Evolutionary conservation across 495 filamentous ascomycete species (phyloP), one percentile per base, ranked within the genome.

Genomic region (Thermothielavioides terrestris): DNA sequence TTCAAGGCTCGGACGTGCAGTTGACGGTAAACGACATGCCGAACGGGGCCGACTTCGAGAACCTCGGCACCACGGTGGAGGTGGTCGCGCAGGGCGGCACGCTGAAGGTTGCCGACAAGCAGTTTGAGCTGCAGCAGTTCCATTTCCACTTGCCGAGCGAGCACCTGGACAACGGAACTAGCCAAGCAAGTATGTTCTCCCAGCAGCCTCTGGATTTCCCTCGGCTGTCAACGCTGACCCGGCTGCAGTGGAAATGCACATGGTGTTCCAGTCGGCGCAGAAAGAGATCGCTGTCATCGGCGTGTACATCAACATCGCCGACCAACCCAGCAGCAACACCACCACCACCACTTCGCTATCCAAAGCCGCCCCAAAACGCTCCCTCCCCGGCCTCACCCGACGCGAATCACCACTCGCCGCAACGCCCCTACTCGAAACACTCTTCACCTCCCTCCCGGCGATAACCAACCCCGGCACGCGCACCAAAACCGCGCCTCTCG

Each of bases 111-210:
- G 67, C 60, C 11, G 72, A 64, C 27, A 68, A 61, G 45, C 61
- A 62, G 2, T 85, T 77, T 53, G 61, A 61, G 4, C 69, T 87
- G 17, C 62, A 71, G 31, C 82, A 87, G 55, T 85, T 84, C 68
- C 82, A 87, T 60, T 81, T 85, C 63, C 82, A 87, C 57, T 77
- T 82, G 11, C 82, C 83, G 6, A 76, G 74, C 58, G 83, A 87
- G 68, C 83, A 86, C 58, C 72, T 87, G 15, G 67, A 74, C 54
- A 62, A 66, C 42, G 64, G 63, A 14, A 69, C 66, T 1, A 68
- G 54, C 52, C 49, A 68, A 57, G 68, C 69, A 22, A 71, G 68
- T 71, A 56, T 55, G 67, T 61, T n/a, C 8, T 21, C 35, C 17
- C 35, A 20, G 6, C n/a, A n/a, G n/a, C 17, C 35, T 20, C 8